phyloP scores from a whole-genome alignment of 352 stramenopile genomes.

The Phytophthora chlamydospora region DNA sequence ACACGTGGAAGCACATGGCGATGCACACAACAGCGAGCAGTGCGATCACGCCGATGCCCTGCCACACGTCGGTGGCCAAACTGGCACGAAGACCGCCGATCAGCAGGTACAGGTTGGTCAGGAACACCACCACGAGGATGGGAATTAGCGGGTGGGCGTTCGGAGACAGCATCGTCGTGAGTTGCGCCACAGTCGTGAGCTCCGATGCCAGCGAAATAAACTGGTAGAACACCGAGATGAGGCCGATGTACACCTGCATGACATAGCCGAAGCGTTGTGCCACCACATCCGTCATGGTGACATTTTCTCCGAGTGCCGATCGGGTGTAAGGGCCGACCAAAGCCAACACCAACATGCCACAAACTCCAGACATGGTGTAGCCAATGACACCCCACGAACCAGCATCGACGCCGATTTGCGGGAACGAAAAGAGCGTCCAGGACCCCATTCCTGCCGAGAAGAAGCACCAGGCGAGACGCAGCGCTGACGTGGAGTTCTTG shows the following conservation, averaged over 20 bases:
- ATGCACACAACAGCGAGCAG: slow-evolving; percentile 67
- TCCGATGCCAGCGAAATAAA: slow-evolving; percentile 83
- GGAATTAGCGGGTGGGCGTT: slow-evolving; percentile 57
- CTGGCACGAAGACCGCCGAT: slow-evolving; percentile 77
- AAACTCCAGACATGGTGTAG: slow-evolving; percentile 68
- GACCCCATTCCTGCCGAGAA: slow-evolving; percentile 81
- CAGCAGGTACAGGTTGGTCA: slow-evolving; percentile 79
- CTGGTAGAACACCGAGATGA: slow-evolving; percentile 83
- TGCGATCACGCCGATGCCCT: slow-evolving; percentile 64
- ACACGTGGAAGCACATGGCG: slow-evolving; percentile 63
- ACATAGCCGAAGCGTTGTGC: slow-evolving; percentile 62
- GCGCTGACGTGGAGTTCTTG: slow-evolving; percentile 65
- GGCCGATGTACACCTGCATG: slow-evolving; percentile 71
- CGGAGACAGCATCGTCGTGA: slow-evolving; percentile 58
- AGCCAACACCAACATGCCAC: slow-evolving; percentile 63
- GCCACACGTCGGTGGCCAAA: slow-evolving; percentile 77
- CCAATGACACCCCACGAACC: slow-evolving; percentile 80
- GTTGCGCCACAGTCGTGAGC: slow-evolving; percentile 62
- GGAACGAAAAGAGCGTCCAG: slow-evolving; percentile 80
- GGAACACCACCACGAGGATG: slow-evolving; percentile 58
- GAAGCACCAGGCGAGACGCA: slow-evolving; percentile 78
- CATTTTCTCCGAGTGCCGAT: slow-evolving; percentile 66
- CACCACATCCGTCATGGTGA: slow-evolving; percentile 75
- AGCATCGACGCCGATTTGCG: slow-evolving; percentile 72
- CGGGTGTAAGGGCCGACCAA: slow-evolving; percentile 62